Conservation (phyloP, 306 rosid genomes). For the Rosa lucieae region DNA sequence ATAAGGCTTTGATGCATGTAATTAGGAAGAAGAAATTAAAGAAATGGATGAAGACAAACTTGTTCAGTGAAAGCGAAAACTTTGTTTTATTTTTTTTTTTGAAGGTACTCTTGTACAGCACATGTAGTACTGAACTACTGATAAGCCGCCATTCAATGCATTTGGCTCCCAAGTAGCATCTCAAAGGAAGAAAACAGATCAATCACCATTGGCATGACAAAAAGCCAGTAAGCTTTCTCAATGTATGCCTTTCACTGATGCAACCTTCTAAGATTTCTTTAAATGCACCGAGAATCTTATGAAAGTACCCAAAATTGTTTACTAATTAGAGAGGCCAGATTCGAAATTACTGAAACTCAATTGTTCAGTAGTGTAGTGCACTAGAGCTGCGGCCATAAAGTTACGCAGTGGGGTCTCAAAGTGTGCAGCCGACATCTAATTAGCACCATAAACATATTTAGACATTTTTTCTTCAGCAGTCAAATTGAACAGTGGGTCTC, state of each 20-base stretch:
- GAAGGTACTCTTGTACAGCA: slow-evolving; percentile 18
- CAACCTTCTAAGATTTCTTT: slow-evolving; percentile 1
- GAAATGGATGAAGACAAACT: not conserved
- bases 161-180: slow-evolving; percentile 13
- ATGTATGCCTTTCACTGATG: slow-evolving; percentile 2
- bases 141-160: slow-evolving; percentile 52
- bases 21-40: not conserved
- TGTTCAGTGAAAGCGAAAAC: slow-evolving; percentile 15
- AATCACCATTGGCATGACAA: not conserved
- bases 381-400: not conserved
- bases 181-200: not conserved
- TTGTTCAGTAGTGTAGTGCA: not conserved
- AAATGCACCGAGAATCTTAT: slow-evolving; percentile 1
- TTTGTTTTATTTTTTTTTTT: not conserved
- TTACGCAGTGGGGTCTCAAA: slow-evolving; percentile 6
- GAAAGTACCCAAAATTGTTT: not conserved
- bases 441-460: not conserved
- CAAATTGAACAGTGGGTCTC: not conserved
- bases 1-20: no score
- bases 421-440: slow-evolving; percentile 11
- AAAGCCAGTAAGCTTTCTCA: not conserved
- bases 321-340: slow-evolving; percentile 6
- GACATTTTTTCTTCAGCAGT: not conserved
- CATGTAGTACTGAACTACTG: slow-evolving; percentile 16
- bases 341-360: not conserved